Conservation (phyloP, 2,329 filamentous ascomycete genomes). For the Pseudogymnoascus sp. region DNA sequence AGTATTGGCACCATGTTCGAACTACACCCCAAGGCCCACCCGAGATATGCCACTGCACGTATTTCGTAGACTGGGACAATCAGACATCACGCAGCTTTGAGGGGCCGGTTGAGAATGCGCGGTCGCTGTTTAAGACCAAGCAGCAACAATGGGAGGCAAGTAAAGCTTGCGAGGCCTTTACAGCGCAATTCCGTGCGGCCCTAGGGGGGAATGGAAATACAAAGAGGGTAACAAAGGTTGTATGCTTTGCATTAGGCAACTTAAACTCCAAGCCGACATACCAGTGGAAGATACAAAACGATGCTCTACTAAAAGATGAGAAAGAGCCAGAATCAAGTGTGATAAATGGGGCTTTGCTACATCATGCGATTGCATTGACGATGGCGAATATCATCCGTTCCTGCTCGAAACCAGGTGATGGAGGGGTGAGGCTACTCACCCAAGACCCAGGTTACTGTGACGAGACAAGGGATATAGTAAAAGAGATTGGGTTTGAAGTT, state of each 20-base stretch:
- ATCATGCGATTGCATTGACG: conserved; percentile 22
- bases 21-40: conserved; percentile 16
- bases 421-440: conserved; percentile 18
- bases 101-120: conserved; percentile 12
- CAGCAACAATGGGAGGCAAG: conserved; percentile 20
- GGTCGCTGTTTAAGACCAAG: conserved; percentile 17
- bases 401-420: not conserved
- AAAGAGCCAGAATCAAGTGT: conserved; percentile 15
- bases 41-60: conserved; percentile 23
- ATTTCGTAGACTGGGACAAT: conserved; percentile 24
- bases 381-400: conserved; percentile 18
- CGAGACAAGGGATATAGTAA: conserved; percentile 17
- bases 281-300: conserved; percentile 19
- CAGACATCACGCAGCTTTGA: conserved; percentile 16
- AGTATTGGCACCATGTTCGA: conserved; percentile 20
- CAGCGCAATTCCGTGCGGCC: conserved; percentile 16
- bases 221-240: conserved; percentile 22
- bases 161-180: conserved; percentile 18
- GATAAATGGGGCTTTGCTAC: conserved; percentile 14
- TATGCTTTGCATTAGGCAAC: conserved; percentile 25
- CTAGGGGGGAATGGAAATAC: conserved; percentile 9
- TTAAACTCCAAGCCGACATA: conserved; percentile 17
- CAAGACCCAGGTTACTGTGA: conserved; percentile 22
- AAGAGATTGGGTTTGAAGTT: conserved; percentile 21
- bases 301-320: conserved; percentile 13